Percentiles rank a stretch among this genome's conserved stretches.
These are phyloP conservation scores for barley (Hordeum vulgare) DNA, from an alignment of 176 grass and related monocot species.

Conservation along the genomic window DNA sequence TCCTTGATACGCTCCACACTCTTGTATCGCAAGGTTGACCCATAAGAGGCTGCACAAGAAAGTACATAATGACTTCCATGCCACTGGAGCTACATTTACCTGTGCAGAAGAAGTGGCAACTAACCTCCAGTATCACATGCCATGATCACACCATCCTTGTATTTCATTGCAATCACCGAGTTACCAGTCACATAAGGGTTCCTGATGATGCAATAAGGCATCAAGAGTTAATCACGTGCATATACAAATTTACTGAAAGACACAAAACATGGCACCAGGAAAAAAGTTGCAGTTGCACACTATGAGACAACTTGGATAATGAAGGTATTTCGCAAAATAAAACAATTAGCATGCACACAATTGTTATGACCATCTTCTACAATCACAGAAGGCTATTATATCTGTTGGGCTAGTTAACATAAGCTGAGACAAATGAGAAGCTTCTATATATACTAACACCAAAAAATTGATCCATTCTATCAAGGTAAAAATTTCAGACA, in stretches of 20 bases:
- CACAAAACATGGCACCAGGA: neutral
- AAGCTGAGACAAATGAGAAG: neutral
- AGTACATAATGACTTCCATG: constrained; percentile 11
- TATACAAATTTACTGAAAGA: neutral
- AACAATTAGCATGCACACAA: neutral
- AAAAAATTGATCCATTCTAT: neutral
- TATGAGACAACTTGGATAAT: neutral
- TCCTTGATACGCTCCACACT: constrained; percentile 87
- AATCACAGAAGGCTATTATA: neutral
- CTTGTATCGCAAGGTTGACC: constrained; percentile 98
- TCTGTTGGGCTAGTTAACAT: neutral
- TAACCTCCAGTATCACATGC: constrained; percentile 89
- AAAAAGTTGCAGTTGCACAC: neutral
- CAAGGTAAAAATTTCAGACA: neutral
- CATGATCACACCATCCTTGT: constrained; percentile 93
- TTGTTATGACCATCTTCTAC: neutral
- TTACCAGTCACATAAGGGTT: constrained; percentile 96
- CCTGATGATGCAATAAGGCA: constrained; percentile 36
- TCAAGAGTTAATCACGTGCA: constrained; percentile 2
- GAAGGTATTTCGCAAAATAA: neutral
- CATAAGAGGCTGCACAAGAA: constrained; percentile 68
- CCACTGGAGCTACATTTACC: neutral
- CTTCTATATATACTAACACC: neutral
- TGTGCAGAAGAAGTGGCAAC: neutral
- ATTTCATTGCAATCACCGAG: constrained; percentile 94